These are phyloP conservation scores for Sistotremastrum niveocremeum DNA, from an alignment of 768 basidiomycete species.

Conservation along the genomic window DNA sequence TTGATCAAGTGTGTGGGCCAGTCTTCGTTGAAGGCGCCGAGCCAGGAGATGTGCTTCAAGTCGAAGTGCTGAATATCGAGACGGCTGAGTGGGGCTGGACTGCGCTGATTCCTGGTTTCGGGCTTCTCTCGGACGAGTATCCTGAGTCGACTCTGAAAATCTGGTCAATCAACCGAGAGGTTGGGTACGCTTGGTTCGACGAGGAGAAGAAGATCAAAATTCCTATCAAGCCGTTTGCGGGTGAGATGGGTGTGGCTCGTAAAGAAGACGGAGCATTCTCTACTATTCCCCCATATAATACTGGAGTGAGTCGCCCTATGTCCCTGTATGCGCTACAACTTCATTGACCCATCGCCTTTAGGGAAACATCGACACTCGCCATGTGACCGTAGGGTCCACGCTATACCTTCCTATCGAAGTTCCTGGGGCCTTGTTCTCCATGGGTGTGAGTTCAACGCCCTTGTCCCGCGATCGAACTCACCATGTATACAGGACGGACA, in stretches of 20 bases:
- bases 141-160: slow-evolving; percentile 37
- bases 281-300: slow-evolving; percentile 48
- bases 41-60: slow-evolving; percentile 45
- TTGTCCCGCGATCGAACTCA: not conserved
- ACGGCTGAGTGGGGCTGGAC: slow-evolving; percentile 55
- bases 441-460: slow-evolving; percentile 30
- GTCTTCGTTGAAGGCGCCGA: slow-evolving; percentile 36
- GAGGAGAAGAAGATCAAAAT: slow-evolving; percentile 32
- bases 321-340: not conserved
- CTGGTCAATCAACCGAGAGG: slow-evolving; percentile 31
- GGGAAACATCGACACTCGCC: slow-evolving; percentile 49
- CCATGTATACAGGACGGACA: slow-evolving; percentile 39
- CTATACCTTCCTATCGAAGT: slow-evolving; percentile 46
- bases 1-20: slow-evolving; percentile 50
- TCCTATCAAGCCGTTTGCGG: slow-evolving; percentile 43
- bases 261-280: slow-evolving; percentile 37
- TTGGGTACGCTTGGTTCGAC: slow-evolving; percentile 38
- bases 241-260: slow-evolving; percentile 51
- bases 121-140: slow-evolving; percentile 41
- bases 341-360: not conserved
- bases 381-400: slow-evolving; percentile 40
- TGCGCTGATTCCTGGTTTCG: slow-evolving; percentile 44
- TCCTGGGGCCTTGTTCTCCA: slow-evolving; percentile 46
- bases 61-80: slow-evolving; percentile 40
- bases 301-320: slow-evolving; percentile 20